Conservation (phyloP, 805 yeast species). For the Monosporozyma unispora region DNA sequence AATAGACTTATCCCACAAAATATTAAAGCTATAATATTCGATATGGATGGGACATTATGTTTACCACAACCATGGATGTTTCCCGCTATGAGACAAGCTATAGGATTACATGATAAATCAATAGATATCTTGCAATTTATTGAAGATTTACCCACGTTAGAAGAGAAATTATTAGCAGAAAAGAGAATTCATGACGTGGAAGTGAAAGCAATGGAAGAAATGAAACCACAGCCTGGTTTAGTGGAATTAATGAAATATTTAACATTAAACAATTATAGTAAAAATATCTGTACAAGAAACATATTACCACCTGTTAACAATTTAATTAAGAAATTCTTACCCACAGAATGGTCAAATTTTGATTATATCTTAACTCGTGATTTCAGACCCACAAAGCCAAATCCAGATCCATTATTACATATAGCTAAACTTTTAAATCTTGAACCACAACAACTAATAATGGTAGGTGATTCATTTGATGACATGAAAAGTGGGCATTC, state of each 20-base stretch:
- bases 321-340: constrained; percentile 38
- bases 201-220: constrained; percentile 49
- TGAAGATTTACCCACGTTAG: constrained; percentile 32
- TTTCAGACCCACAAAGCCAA: constrained; percentile 61
- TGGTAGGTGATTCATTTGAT: constrained; percentile 71
- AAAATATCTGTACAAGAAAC: constrained; percentile 59
- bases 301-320: constrained; percentile 44
- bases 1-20: constrained; percentile 2
- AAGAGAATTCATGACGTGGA: constrained; percentile 44
- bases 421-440: constrained; percentile 44
- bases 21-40: constrained; percentile 53
- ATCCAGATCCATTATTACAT: constrained; percentile 52
- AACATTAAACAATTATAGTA: constrained; percentile 31
- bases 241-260: constrained; percentile 31
- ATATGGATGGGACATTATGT: constrained; percentile 74
- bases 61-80: constrained; percentile 55
- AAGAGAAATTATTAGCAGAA: constrained; percentile 37
- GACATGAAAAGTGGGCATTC: constrained; percentile 54
- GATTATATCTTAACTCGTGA: constrained; percentile 54
- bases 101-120: constrained; percentile 37
- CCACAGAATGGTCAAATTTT: constrained; percentile 31
- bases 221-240: constrained; percentile 45
- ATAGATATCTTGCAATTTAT: constrained; percentile 49
- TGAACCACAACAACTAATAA: constrained; percentile 39
- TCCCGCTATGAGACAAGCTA: constrained; percentile 49